Evolutionary conservation across 768 basidiomycete genomes (phyloP), one percentile per base, ranked within the genome.

Genomic region (Tubosaeta sp.): DNA sequence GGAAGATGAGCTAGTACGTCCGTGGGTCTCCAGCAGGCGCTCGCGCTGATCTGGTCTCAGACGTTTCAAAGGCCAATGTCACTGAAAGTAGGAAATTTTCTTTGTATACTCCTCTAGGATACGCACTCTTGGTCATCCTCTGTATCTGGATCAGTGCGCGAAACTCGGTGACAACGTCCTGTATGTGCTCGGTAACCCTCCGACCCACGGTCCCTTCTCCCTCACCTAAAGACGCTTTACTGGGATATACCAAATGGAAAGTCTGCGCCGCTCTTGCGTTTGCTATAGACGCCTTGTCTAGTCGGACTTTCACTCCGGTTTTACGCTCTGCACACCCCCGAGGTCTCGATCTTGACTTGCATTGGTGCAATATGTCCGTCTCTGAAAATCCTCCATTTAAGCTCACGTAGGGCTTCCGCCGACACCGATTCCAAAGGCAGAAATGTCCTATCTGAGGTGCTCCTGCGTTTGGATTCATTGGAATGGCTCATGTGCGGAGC

Each of bases 61-160:
- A 27, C 16, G 16, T 58, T 67, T 32, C 57, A 48, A 39, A 61
- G 66, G 25, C 48, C 63, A 32, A 65, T 67, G 62, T 56, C 56
- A 11, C 39, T 62, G 8, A 57, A 65, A 67, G 51, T 67, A 65
- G 66, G 54, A 56, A n/a, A 49, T 57, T 19, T 67, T 69, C 44
- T 66, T 50, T 14, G 54, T 22, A 44, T 67, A 69, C 51, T 59
- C 65, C 12, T 48, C 47, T 32, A 58, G 66, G 19, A 30, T 67
- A 38, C 65, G 54, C 30, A 12, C 11, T 24, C 18, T 66, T 27
- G 30, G 16, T 9, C n/a, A 44, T n/a, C 42, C 49, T 3, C 6
- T 49, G 25, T 1, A 42, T 10, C 1, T 40, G 13, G 36, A 31
- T 16, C n/a, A n/a, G n/a, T n/a, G n/a, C n/a, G n/a, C n/a, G n/a